Base-by-base conservation (phyloP, 345 rosid species). In the Arabidopsis suecica region DNA sequence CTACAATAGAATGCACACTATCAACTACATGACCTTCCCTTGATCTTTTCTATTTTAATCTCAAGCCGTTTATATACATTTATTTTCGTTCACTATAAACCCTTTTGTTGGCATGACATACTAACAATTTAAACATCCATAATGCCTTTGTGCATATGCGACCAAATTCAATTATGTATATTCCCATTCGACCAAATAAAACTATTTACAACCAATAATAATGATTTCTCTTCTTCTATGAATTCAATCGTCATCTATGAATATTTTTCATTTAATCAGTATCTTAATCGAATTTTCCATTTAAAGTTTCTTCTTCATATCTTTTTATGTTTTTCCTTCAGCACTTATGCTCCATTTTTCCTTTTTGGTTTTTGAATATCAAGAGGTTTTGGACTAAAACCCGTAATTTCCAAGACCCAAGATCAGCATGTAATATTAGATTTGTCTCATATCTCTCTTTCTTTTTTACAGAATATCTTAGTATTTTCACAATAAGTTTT, bases 41-140 rank as follows among this genome's bases (percentile, higher is more conserved):
- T 36, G 32, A 13, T 16, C 53, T 44, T 51, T 22, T 37, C 6
- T 28, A 7, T 2, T 22, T 51, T 1, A 28, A 54, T 68, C 10
- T 68, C 36, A 13, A 38, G 38, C 4, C 9, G 9, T 12, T 66
- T 18, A 16, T 30, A 20, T 66, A 23, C 23, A 32, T 1, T 59
- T 2, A 5, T 41, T 4, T 14, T n/a, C 25, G 42, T 62, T 62
- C 22, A n/a, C 38, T 0, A 62, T 5, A 9, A 63, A 25, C 18
- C 18, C 28, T 49, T 71, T 71, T 71, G 25, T 71, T 71, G 49
- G 44, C 33, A 25, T 71, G 49, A 48, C 68, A 59, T 48, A 71
- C 28, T 47, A 70, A 34, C 28, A n/a, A 41, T 51, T 53, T 53
- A 70, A 41, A 72, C 54, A 73, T 51, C 41, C 55, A 53, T 50